phyloP scores from a whole-genome alignment of 2,329 filamentous ascomycete genomes.

The Sclerotinia glacialis region DNA sequence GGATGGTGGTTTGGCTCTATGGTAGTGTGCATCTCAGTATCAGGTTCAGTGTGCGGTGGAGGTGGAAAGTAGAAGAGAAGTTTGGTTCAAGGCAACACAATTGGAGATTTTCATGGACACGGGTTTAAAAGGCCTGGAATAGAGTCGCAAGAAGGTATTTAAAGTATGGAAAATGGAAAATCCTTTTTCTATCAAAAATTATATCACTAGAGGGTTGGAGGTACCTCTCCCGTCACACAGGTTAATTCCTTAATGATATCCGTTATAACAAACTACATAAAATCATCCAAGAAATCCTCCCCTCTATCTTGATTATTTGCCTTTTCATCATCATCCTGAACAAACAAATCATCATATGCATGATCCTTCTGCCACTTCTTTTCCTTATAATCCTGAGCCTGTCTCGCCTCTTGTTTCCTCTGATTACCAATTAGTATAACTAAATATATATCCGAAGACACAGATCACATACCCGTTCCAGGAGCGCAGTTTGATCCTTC shows the following conservation, averaged over 20 bases:
- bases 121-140: background rate
- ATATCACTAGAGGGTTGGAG: no score
- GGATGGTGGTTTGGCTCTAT: background rate
- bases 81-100: background rate
- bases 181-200: background rate
- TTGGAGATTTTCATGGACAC: background rate
- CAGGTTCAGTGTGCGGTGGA: background rate
- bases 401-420: conserved; percentile 72
- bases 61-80: background rate
- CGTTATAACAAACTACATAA: conserved; percentile 62
- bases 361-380: conserved; percentile 96
- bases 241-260: background rate
- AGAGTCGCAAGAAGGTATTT: background rate
- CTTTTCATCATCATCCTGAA: conserved; percentile 66
- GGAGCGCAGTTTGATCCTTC: conserved; percentile 62
- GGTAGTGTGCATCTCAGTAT: background rate
- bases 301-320: conserved; percentile 83
- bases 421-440: conserved; percentile 38
- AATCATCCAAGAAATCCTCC: conserved; percentile 81
- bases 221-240: background rate
- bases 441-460: background rate
- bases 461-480: conserved; percentile 54
- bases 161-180: background rate
- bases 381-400: conserved; percentile 79
- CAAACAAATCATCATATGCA: conserved; percentile 90